Conservation (phyloP, 164 flowering plant genomes). For the Paratinospora sagittata region DNA sequence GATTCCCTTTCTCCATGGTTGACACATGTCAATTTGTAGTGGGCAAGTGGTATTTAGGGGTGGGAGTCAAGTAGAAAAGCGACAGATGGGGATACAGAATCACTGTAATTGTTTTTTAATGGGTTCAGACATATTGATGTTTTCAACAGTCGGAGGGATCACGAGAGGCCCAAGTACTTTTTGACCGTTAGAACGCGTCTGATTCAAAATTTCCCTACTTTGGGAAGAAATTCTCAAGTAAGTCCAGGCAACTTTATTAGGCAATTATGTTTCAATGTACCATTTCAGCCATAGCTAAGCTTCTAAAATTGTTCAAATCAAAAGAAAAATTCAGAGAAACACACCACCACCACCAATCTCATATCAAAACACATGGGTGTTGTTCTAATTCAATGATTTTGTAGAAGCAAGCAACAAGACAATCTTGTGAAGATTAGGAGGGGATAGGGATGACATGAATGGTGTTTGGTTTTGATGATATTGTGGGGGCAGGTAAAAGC, state of each 20-base stretch:
- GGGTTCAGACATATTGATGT: not conserved
- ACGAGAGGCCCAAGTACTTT: slow-evolving; percentile 34
- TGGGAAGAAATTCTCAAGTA: slow-evolving; percentile 3
- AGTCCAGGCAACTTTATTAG: slow-evolving; percentile 1
- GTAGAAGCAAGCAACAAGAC: not conserved
- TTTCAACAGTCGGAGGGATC: slow-evolving; percentile 40
- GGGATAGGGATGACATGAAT: not conserved
- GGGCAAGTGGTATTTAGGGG: not conserved
- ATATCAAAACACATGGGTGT: no score
- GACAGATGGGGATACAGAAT: not conserved
- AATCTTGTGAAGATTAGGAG: not conserved
- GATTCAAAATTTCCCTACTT: slow-evolving; percentile 24
- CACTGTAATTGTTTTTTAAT: not conserved
- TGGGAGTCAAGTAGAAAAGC: not conserved
- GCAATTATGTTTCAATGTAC: not conserved
- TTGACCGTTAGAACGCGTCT: slow-evolving; percentile 64
- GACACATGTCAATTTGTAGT: no score
- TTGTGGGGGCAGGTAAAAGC: not conserved
- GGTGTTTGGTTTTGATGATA: not conserved
- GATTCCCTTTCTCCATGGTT: no score
- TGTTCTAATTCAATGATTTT: not conserved
- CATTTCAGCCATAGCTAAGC: not conserved
- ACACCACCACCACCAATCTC: no score
- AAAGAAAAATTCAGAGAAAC: not conserved
- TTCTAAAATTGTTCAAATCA: not conserved